Base-by-base conservation (phyloP, 2,329 filamentous ascomycete species). In the Cadophora luteo-olivacea region DNA sequence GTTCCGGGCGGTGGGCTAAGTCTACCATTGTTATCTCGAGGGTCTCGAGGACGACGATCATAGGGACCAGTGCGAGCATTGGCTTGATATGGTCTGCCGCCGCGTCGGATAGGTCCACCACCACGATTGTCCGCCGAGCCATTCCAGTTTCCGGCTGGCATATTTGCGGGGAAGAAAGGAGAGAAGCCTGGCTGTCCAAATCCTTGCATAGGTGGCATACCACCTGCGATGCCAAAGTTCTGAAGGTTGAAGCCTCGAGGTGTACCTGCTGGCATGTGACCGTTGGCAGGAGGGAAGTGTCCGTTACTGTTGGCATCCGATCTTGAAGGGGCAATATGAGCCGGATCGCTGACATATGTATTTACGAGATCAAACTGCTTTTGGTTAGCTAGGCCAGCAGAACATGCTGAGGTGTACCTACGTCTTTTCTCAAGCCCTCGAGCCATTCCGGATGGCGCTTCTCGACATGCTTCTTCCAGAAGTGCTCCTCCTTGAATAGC, bases 401-500 rank as follows among this genome's bases (percentile, higher is more conserved):
- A 66, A 36, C 36, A 55, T 65, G 45, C 7, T 12, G 41, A 84
- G 88, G 83, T 84, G 32, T 45, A 84, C 89, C 84, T 84, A 97
- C 94, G 83, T 97, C 95, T 78, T 91, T 89, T 79, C 91, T 91
- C 72, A 97, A 83, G 64, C 84, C 87, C 41, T 94, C 91, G 55
- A 92, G 86, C 92, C 94, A 99, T 65, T 98, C 95, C 0, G 87
- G 79, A 79, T 99, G 96, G 68, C 97, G 90, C 83, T 99, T 99
- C 81, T 98, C 95, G 19, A 98, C 91, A 76, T 99, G 96, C 84
- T 99, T 99, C 77, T 90, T 91, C 95, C 97, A 99, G 79, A 99
- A 99, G 75, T 95, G 89, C 54, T 97, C 92, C 68, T 96, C 96
- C 80, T 98, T 98, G 86, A 99, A 99, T 8, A 99, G 84, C 81